Evolutionary conservation across 805 yeast genomes (phyloP), one percentile per base, ranked within the genome.

Genomic region (Saturnispora besseyi): DNA sequence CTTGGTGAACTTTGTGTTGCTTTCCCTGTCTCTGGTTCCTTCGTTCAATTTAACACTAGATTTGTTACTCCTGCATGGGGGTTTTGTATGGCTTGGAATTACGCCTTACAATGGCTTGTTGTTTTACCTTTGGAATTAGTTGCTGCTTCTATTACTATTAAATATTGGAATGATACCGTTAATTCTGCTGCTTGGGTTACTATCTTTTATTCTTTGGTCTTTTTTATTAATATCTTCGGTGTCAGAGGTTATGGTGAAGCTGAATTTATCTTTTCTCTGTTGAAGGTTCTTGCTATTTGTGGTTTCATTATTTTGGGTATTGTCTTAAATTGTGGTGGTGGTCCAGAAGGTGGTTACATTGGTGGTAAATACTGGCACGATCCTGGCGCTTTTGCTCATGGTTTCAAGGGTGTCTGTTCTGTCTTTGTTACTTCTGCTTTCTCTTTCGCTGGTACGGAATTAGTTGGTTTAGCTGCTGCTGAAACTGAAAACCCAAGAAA

Each of bases 241-340:
- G 82, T 79, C 34, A 71, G 68, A 57, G 85, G 85, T 51, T 82
- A 80, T 58, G 87, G 86, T 64, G 87, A 82, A 64, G 79, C 81
- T 32, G 87, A 82, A 63, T 79, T 76, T 56, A 59, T 77, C 41
- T 74, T 82, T 57, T 76, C 81, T 48, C 44, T 69, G 21, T 67
- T 76, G 50, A 82, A 82, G 62, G 75, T 79, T n/a, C 44, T 72
- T 18, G 80, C 84, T 63, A 74, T 82, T 46, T 49, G 72, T 40
- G 85, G 84, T 5, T 82, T 80, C 60, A 71, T 77, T 51, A 71
- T 82, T 49, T 66, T 80, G 45, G 75, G 78, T 52, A 70, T 81
- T 45, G 68, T 81, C 21, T 64, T 80, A 46, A 74, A 75, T 51
- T 67, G 77, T 58, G 87, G 87, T 61, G 88, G 87, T 60, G 84